Evolutionary conservation across 2,329 filamentous ascomycete genomes (phyloP), one percentile per base, ranked within the genome.

Genomic region (Lanzia echinophila): DNA sequence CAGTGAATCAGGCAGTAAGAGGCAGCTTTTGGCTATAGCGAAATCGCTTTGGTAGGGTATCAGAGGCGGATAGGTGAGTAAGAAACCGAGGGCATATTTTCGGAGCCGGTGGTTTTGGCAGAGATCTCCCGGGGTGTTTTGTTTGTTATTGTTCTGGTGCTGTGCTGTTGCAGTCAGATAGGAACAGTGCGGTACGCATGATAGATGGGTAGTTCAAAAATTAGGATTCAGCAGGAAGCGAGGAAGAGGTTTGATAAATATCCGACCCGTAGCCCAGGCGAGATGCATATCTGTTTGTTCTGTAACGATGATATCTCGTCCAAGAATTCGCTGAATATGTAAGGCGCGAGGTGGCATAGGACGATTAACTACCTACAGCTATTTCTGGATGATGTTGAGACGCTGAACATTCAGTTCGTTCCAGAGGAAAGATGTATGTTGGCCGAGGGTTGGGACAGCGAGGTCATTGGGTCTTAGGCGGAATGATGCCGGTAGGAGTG

Each of bases 241-340:
- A 2, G 68, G 69, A 1, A 71, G 49, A 10, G 67, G 68, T 45
- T 71, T 71, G 28, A 71, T 58, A 45, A 64, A 69, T n/a, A 70
- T 66, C 2, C 58, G 57, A 3, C 59, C 50, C 4, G 54, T 45
- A 5, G 20, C 51, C 66, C 67, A 68, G 6, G 71, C 63, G 0
- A 73, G 60, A 56, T 73, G 70, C 10, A 70, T 57, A 33, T 69
- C 64, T 1, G 65, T 58, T 22, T 68, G 58, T 55, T 73, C 70
- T 5, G 67, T 66, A 15, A 70, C 39, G 2, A 69, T 19, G 17
- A 73, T 67, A 1, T 58, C 44, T 12, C 68, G 67, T 1, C 56
- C 57, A 11, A 66, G 59, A 1, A 67, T 52, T 15, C 55, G 54
- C 43, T 71, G 68, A 7, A 60, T 46, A 51, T 72, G 69, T 2